These are phyloP conservation scores for Fimicolochytrium jonesii DNA, from an alignment of 192 early-diverging fungal species.

Conservation along the genomic window DNA sequence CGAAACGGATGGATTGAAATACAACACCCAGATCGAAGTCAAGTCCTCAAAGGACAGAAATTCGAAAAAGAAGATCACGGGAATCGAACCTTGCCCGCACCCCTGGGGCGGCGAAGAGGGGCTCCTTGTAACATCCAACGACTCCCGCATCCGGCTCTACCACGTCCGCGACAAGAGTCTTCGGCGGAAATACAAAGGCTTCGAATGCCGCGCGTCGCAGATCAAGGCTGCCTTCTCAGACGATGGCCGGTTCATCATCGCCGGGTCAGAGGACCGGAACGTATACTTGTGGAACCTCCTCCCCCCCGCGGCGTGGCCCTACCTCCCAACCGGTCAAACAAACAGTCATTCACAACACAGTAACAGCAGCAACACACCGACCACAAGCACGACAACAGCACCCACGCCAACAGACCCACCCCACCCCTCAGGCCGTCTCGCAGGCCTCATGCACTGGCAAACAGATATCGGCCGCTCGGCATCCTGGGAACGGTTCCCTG, in stretches of 20 bases:
- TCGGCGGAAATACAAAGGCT: conserved; percentile 77
- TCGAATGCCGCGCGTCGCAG: conserved; percentile 64
- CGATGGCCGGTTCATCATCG: conserved; percentile 75
- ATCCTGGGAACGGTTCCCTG: conserved; percentile 20
- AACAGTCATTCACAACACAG: too few species aligned
- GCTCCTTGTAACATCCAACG: conserved; percentile 72
- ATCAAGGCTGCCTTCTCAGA: conserved; percentile 74
- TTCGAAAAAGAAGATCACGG: conserved; percentile 74
- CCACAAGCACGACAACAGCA: too few species aligned
- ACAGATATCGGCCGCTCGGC: conserved; percentile 11
- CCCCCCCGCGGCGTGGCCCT: too few species aligned
- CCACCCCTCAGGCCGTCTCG: too few species aligned
- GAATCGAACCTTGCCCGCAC: conserved; percentile 63
- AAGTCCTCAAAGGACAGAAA: conserved; percentile 53
- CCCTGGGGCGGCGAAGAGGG: conserved; percentile 50
- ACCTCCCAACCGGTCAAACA: too few species aligned
- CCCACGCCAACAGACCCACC: too few species aligned
- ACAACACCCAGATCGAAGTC: conserved; percentile 80
- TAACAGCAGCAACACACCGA: too few species aligned
- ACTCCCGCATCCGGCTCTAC: conserved; percentile 78
- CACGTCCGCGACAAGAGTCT: conserved; percentile 71
- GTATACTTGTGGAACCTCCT: conserved; percentile 76
- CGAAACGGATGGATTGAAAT: conserved; percentile 69
- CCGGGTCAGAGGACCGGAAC: conserved; percentile 73
- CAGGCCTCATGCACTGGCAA: conserved; percentile 29